These are phyloP conservation scores for Zychaea mexicana DNA, from an alignment of 371 early-diverging fungal genomes.

Conservation along the genomic window DNA sequence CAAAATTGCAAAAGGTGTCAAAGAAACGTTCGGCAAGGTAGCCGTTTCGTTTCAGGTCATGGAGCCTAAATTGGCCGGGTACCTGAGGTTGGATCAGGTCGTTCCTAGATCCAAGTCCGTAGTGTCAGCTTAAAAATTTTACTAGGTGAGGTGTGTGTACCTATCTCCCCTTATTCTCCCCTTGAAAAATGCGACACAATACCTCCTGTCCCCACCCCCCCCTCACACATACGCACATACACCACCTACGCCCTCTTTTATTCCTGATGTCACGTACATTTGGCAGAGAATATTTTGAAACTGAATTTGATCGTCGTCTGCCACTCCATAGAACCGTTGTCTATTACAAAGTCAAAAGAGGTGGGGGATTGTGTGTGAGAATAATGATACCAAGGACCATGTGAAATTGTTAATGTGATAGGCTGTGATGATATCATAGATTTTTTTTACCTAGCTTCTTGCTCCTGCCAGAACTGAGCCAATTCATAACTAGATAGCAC, in stretches of 20 bases:
- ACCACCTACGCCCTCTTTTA: no score
- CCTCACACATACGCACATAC: no score
- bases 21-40: slow-evolving; percentile 51
- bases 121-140: not conserved
- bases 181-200: not conserved
- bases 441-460: slow-evolving; percentile 45
- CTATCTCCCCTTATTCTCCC: not conserved
- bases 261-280: slow-evolving; percentile 25
- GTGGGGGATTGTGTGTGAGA: not conserved
- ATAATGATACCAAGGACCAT: no score
- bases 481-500: slow-evolving; percentile 84
- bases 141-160: no score
- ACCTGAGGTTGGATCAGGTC: slow-evolving; percentile 46
- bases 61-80: slow-evolving; percentile 38
- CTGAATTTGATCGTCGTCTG: slow-evolving; percentile 30
- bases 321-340: slow-evolving; percentile 25
- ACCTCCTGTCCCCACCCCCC: not conserved
- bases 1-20: slow-evolving; percentile 50
- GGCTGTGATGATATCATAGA: not conserved
- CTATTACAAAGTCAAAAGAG: not conserved
- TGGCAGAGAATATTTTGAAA: slow-evolving; percentile 53
- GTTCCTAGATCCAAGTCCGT: slow-evolving; percentile 30
- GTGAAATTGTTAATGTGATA: no score
- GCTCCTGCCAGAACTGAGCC: slow-evolving; percentile 83
- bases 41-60: slow-evolving; percentile 44